Evolutionary conservation across 768 basidiomycete genomes (phyloP), one percentile per base, ranked within the genome.

Genomic region (Phaffia australis): DNA sequence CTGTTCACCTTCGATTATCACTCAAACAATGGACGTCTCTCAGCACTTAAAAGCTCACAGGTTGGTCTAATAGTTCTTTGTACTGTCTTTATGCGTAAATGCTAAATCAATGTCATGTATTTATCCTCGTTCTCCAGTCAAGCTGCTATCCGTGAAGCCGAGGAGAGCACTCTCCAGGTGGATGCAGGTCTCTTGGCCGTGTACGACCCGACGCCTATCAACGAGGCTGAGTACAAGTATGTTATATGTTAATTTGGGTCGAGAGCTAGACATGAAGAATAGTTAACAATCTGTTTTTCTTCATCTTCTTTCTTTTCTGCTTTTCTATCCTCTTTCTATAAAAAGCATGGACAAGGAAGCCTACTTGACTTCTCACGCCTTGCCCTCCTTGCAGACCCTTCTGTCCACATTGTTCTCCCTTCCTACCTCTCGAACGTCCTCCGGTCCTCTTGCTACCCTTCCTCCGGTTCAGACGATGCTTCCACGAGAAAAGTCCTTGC

Each of bases 401-500:
- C 77, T 95, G 70, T 80, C 85, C 47, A 76, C 85, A 16, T 84
- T 98, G 57, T 95, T 92, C 78, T 76, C 83, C 51, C 84, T 97
- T 15, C 92, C 93, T 15, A 87, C 85, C 8, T 69, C 70, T 18
- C 78, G 80, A 56, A 78, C 84, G 14, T 87, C 88, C 16, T 69
- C 71, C 19, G 93, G 93, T 1, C 89, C 89, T 0, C 80, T 90
- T 58, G 89, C 87, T 1, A 80, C 83, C 64, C 86, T 95, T 3
- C 93, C 94, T 0, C 73, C 83, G 0, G 87, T 89, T 2, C 83
- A 81, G 1, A 88, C 87, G 30, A 79, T 80, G 56, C 82, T 98
- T 0, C 95, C 95, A 0, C 83, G 95, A 27, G 82, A 91, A 35
- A 98, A 99, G 75, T 89, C 88, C 0, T 80, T 98, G 2, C 95